A percentile compares a stretch with the other conserved stretches of the same genome.
These are phyloP conservation scores for Talaromyces sp. DNA, from an alignment of 2,329 filamentous ascomycete species.

Conservation along the genomic window DNA sequence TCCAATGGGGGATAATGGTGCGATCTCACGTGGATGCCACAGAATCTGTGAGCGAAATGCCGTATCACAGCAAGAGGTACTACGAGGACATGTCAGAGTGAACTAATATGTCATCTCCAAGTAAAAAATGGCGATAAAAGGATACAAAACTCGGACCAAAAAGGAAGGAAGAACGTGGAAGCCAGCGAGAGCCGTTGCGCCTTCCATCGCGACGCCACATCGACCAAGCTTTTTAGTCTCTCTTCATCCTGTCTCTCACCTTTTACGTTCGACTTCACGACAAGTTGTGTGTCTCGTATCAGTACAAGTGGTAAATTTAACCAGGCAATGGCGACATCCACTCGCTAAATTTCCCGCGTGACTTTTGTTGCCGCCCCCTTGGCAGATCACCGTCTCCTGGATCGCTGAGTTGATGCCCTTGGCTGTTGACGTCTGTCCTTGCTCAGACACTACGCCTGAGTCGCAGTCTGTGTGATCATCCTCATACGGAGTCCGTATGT, in stretches of 20 bases:
- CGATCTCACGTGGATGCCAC: background rate
- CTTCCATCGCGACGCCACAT: constrained; percentile 11
- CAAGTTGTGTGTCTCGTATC: background rate
- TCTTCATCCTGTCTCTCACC: background rate
- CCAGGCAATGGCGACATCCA: background rate
- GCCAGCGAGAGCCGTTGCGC: background rate
- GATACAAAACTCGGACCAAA: background rate
- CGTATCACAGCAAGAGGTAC: too few species aligned
- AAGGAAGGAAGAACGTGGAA: constrained; percentile 6
- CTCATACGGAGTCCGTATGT: background rate
- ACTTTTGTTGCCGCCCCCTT: background rate
- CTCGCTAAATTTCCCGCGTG: constrained; percentile 1
- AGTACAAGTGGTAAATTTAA: background rate
- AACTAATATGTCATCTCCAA: too few species aligned
- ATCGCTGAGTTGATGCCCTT: too few species aligned
- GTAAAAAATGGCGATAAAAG: background rate
- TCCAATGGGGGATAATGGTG: background rate
- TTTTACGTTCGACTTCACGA: too few species aligned
- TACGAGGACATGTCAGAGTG: too few species aligned
- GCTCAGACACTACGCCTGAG: background rate
- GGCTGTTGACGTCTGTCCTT: background rate
- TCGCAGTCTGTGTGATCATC: background rate
- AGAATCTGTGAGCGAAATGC: background rate
- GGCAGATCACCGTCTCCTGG: background rate
- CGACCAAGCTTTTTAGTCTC: constrained; percentile 8